Percentiles rank a stretch among this genome's conserved stretches.
phyloP scores from a whole-genome alignment of 495 filamentous ascomycete genomes.

The Chaetomium cochliodes region DNA sequence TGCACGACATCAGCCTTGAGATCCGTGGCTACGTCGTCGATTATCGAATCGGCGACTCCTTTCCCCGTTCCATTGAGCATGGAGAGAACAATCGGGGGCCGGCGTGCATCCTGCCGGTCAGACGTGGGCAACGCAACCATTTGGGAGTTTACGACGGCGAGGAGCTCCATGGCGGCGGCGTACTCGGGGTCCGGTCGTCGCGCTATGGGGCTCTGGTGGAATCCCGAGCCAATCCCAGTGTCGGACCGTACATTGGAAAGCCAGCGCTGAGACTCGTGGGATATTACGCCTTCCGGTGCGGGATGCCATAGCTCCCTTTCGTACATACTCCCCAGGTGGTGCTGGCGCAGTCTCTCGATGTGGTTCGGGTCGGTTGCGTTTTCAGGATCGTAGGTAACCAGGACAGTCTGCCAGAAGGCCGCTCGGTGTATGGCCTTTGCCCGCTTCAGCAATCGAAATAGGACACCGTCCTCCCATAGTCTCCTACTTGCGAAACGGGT shows the following conservation, averaged over 20 bases:
- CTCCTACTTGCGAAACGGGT: background rate
- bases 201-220: constrained; percentile 30
- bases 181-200: constrained; percentile 31
- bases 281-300: background rate
- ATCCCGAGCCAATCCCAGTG: background rate
- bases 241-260: constrained; percentile 24
- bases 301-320: constrained; percentile 22
- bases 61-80: constrained; percentile 39
- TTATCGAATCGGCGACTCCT: constrained; percentile 33
- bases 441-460: constrained; percentile 11
- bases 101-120: constrained; percentile 29
- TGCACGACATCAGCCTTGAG: constrained; percentile 72
- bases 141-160: constrained; percentile 39
- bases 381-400: constrained; percentile 14
- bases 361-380: constrained; percentile 16
- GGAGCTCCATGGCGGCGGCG: constrained; percentile 36
- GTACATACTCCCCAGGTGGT: constrained; percentile 15
- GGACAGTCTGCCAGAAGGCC: constrained; percentile 24
- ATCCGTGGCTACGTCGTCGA: constrained; percentile 54
- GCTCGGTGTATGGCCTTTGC: constrained; percentile 13
- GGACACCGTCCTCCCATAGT: background rate
- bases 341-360: constrained; percentile 24
- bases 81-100: constrained; percentile 42
- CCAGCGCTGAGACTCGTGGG: constrained; percentile 27
- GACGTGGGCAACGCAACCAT: constrained; percentile 32